phyloP scores from a whole-genome alignment of 2,329 filamentous ascomycete genomes.

The Fusarium tjaetaba region DNA sequence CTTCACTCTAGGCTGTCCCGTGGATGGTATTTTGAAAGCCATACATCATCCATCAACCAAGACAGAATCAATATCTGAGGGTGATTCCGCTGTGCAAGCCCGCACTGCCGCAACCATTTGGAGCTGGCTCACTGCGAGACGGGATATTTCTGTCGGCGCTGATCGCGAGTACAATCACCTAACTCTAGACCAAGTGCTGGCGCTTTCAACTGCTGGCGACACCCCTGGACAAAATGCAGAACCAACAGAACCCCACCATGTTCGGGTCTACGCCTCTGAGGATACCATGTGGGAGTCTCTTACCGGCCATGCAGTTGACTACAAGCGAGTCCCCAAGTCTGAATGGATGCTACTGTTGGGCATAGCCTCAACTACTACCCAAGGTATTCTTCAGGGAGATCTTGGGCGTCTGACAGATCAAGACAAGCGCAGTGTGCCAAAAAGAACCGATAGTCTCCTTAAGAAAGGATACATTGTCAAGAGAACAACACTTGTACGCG shows the following conservation, averaged over 20 bases:
- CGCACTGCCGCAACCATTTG: conserved; percentile 48
- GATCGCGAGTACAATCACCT: conserved; percentile 50
- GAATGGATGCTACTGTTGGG: conserved; percentile 69
- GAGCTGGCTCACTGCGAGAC: conserved; percentile 49
- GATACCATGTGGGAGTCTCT: conserved; percentile 68
- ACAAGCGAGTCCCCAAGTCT: conserved; percentile 65
- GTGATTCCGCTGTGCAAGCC: conserved; percentile 33
- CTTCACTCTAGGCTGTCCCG: conserved; percentile 44
- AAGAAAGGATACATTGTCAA: conserved; percentile 71
- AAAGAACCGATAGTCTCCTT: conserved; percentile 67
- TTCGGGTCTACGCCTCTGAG: conserved; percentile 60
- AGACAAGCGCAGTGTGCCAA: conserved; percentile 71
- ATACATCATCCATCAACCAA: conserved; percentile 43
- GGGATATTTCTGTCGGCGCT: conserved; percentile 50
- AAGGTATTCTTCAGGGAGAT: conserved; percentile 70
- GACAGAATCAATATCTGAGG: conserved; percentile 20
- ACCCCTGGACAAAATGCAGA: conserved; percentile 15
- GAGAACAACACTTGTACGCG: conserved; percentile 65
- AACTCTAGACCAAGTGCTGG: conserved; percentile 49
- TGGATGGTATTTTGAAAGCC: conserved; percentile 47
- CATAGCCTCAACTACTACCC: conserved; percentile 63
- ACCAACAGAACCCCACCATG: background rate
- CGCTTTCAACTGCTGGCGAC: conserved; percentile 17
- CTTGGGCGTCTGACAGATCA: conserved; percentile 66
- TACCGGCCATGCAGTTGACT: conserved; percentile 67